Percentiles rank a stretch among this genome's conserved stretches.
Conservation (phyloP, 176 grass and related monocot genomes). For the Ensete glaucum region DNA sequence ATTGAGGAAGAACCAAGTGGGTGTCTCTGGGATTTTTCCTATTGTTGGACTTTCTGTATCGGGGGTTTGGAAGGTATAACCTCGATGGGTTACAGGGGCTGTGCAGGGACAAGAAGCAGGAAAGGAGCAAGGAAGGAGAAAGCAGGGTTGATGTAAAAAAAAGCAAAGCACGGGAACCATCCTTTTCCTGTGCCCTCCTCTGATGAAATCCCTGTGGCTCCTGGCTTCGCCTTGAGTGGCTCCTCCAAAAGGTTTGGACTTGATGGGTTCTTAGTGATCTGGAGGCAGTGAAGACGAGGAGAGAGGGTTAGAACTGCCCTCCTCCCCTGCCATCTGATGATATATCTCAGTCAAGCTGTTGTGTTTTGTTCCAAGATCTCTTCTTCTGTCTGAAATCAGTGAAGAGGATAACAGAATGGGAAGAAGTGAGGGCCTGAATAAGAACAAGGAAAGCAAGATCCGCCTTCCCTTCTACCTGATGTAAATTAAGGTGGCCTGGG, state of each 20-base stretch:
- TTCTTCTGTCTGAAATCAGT: neutral
- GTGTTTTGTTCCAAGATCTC: neutral
- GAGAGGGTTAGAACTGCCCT: neutral
- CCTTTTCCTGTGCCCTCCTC: constrained; percentile 17
- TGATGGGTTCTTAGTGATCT: constrained; percentile 5
- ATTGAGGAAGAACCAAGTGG: constrained; percentile 13
- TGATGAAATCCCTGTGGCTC: constrained; percentile 17
- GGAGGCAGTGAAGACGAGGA: constrained; percentile 8
- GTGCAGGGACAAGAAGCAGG: neutral
- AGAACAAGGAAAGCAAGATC: neutral
- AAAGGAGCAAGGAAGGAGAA: neutral
- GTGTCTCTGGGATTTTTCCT: constrained; percentile 1
- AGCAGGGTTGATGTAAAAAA: constrained; percentile 2
- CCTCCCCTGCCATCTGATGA: neutral
- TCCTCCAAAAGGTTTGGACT: constrained; percentile 25
- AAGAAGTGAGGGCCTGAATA: neutral
- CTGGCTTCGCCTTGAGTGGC: constrained; percentile 26
- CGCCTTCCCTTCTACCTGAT: neutral
- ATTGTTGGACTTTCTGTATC: neutral
- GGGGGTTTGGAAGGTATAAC: constrained; percentile 11
- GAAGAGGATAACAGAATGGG: neutral
- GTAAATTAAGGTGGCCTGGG: neutral
- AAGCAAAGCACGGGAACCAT: constrained; percentile 14
- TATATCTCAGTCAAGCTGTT: neutral
- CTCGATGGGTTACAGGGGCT: constrained; percentile 9